phyloP scores from a whole-genome alignment of 345 rosid species.

The Camelina sativa region DNA sequence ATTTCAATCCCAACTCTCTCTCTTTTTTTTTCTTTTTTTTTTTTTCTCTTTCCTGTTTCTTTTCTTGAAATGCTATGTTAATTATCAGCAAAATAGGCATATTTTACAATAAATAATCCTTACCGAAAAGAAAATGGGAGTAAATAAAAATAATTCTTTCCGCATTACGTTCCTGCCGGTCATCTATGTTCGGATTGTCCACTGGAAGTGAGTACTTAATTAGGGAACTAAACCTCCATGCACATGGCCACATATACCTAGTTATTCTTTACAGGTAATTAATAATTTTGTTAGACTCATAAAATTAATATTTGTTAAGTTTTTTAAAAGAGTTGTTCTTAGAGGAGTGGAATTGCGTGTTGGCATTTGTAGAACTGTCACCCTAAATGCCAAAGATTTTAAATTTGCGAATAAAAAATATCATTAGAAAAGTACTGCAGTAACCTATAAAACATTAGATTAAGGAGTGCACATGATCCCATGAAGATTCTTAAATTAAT shows the following conservation, averaged over 20 bases:
- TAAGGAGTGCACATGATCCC: conserved; percentile 56
- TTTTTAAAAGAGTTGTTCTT: conserved; percentile 10
- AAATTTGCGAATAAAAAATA: conserved; percentile 17
- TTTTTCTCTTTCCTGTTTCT: neutral
- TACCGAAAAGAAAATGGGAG: neutral
- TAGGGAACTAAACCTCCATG: conserved; percentile 35
- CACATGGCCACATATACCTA: conserved; percentile 47
- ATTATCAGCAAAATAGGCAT: neutral
- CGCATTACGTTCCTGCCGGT: neutral
- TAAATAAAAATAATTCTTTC: neutral
- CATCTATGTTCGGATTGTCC: conserved; percentile 20
- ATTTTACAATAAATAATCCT: neutral
- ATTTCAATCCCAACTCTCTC: conserved; percentile 6
- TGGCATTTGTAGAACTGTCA: conserved; percentile 37
- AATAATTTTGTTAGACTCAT: conserved; percentile 20
- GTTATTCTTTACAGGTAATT: conserved; percentile 44
- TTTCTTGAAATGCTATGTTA: conserved; percentile 1
- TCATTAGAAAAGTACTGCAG: neutral
- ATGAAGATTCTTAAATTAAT: conserved; percentile 43
- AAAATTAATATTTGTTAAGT: neutral
- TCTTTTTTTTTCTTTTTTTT: neutral
- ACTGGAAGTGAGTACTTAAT: conserved; percentile 30
- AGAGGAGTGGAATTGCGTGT: conserved; percentile 38
- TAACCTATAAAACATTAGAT: conserved; percentile 29
- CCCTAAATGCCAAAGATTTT: conserved; percentile 18